phyloP scores from a whole-genome alignment of 345 rosid species.

The Garcia nutans region DNA sequence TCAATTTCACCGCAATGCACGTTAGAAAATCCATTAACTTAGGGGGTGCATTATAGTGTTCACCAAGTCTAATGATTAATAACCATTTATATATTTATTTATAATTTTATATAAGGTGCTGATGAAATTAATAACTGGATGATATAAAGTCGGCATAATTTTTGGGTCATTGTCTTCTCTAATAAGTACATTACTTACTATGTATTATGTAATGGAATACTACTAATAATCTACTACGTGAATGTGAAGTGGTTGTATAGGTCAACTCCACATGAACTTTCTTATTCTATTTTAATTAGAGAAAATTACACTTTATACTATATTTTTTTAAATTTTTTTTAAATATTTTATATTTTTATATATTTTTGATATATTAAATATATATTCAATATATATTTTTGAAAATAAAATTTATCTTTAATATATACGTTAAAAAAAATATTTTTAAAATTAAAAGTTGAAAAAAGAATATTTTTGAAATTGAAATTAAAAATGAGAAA shows the following conservation, averaged over 20 bases:
- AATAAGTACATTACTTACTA: constrained; percentile 1
- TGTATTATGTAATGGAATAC: no score
- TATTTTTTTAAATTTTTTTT: no score
- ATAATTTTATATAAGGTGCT: neutral
- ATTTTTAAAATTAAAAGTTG: no score
- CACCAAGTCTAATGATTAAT: constrained; percentile 26
- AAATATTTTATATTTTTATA: no score
- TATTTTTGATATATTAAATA: no score
- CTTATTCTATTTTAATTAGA: constrained; percentile 20
- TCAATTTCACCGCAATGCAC: neutral
- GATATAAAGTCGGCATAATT: constrained; percentile 36
- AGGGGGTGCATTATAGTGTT: no score
- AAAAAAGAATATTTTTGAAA: no score
- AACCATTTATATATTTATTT: neutral
- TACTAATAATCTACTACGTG: neutral
- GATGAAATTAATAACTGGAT: constrained; percentile 16
- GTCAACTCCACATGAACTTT: constrained; percentile 19
- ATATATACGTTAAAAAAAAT: no score
- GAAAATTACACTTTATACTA: no score
- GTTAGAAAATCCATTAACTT: neutral
- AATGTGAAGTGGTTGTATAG: constrained; percentile 22
- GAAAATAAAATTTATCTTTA: no score
- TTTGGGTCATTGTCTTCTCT: constrained; percentile 26
- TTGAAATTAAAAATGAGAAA: no score
- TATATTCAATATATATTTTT: no score